These are phyloP conservation scores for Penicillium alfredii DNA, from an alignment of 495 filamentous ascomycete species.

Conservation along the genomic window DNA sequence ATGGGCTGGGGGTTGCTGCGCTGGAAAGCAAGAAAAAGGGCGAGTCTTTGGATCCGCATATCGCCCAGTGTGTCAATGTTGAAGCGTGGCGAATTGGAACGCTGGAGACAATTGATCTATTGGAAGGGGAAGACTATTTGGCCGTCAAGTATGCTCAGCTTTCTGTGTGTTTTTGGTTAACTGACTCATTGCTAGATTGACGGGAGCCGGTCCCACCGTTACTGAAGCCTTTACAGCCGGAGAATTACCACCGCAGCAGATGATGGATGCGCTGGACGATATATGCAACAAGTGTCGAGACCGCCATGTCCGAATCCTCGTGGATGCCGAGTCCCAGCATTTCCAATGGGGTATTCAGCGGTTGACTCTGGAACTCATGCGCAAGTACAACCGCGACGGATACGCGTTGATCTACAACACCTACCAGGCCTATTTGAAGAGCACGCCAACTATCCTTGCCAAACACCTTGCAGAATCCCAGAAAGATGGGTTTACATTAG, in stretches of 20 bases:
- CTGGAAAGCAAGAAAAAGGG: slow-evolving; percentile 12
- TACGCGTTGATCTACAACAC: slow-evolving; percentile 60
- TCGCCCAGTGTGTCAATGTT: slow-evolving; percentile 47
- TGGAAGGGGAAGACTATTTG: slow-evolving; percentile 66
- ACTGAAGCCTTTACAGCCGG: slow-evolving; percentile 28
- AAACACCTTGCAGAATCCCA: slow-evolving; percentile 56
- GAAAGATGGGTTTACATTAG: slow-evolving; percentile 64
- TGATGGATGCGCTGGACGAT: slow-evolving; percentile 35
- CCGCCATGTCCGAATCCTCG: slow-evolving; percentile 62
- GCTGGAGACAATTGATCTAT: slow-evolving; percentile 62
- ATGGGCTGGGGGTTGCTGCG: slow-evolving; percentile 20
- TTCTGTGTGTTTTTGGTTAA: neutral
- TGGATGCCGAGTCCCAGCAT: slow-evolving; percentile 78
- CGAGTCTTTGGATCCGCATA: slow-evolving; percentile 1
- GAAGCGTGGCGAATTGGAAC: slow-evolving; percentile 64
- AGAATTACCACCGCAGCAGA: slow-evolving; percentile 27
- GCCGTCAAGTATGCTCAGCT: slow-evolving; percentile 59
- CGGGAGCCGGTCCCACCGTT: slow-evolving; percentile 24
- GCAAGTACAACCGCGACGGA: slow-evolving; percentile 62
- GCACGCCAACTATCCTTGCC: slow-evolving; percentile 53
- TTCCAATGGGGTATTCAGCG: slow-evolving; percentile 71
- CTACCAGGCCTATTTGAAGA: slow-evolving; percentile 79
- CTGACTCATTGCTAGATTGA: slow-evolving; percentile 21
- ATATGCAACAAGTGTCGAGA: slow-evolving; percentile 34
- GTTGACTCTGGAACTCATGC: slow-evolving; percentile 69